These are phyloP conservation scores for Forsythia viridissima DNA, from an alignment of 257 asterid species.

Conservation along the genomic window DNA sequence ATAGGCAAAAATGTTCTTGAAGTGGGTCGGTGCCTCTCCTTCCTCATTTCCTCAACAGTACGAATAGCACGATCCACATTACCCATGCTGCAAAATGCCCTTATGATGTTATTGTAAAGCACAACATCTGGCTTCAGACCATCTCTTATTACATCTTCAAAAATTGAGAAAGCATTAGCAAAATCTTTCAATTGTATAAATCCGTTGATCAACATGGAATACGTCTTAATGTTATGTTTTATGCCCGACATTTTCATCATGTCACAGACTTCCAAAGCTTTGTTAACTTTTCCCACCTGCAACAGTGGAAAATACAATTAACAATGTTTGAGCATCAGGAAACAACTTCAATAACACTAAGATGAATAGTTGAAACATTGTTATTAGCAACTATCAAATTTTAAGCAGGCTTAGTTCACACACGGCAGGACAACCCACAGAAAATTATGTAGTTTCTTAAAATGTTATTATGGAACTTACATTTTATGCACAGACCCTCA, in stretches of 20 bases:
- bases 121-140: slow-evolving; percentile 88
- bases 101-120: slow-evolving; percentile 82
- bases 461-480: not conserved
- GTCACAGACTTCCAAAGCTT: slow-evolving; percentile 84
- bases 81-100: slow-evolving; percentile 96
- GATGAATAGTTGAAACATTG: slow-evolving; percentile 1
- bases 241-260: slow-evolving; percentile 75
- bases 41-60: slow-evolving; percentile 87
- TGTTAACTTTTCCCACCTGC: slow-evolving; percentile 77
- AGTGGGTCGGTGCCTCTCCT: slow-evolving; percentile 70
- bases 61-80: slow-evolving; percentile 87
- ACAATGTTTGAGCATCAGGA: slow-evolving; percentile 4
- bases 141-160: slow-evolving; percentile 79
- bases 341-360: slow-evolving; percentile 9
- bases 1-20: slow-evolving; percentile 92
- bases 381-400: not conserved
- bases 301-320: slow-evolving; percentile 12
- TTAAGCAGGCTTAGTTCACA: not conserved
- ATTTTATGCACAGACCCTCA: not conserved
- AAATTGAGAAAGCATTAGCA: slow-evolving; percentile 95
- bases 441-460: not conserved
- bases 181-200: slow-evolving; percentile 82
- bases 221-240: slow-evolving; percentile 88
- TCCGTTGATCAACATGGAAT: slow-evolving; percentile 95
- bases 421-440: not conserved